Evolutionary conservation across 768 basidiomycete genomes (phyloP).

Genomic region (Peribolospora baueri): DNA sequence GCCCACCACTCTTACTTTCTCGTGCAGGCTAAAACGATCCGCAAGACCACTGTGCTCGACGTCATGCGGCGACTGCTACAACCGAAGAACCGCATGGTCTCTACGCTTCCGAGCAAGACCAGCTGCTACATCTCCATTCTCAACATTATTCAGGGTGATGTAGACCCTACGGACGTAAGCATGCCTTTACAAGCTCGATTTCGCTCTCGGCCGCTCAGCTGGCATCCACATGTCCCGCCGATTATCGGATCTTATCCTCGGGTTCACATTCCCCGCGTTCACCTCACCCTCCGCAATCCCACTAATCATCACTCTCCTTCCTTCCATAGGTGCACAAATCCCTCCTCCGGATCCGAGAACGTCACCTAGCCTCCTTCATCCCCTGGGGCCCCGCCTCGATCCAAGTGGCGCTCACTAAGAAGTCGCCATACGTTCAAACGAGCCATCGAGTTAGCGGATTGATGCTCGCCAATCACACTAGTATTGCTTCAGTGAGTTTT

Average conservation of each 20-base stretch:
- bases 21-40: constrained; percentile 58
- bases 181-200: neutral
- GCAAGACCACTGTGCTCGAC: constrained; percentile 88
- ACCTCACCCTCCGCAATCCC: neutral
- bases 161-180: constrained; percentile 83
- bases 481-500: constrained; percentile 61
- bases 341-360: constrained; percentile 79
- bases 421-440: constrained; percentile 63
- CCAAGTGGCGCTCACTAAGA: constrained; percentile 81
- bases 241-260: neutral
- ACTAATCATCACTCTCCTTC: neutral
- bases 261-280: constrained; percentile 1
- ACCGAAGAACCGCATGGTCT: constrained; percentile 96
- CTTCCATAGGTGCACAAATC: constrained; percentile 71
- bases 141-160: constrained; percentile 96
- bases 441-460: constrained; percentile 89
- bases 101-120: constrained; percentile 37
- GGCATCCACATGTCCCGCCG: neutral
- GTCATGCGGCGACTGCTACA: constrained; percentile 94
- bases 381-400: constrained; percentile 98
- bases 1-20: neutral
- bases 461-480: constrained; percentile 99
- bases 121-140: constrained; percentile 84
- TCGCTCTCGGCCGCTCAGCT: neutral
- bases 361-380: constrained; percentile 89